Evolutionary conservation across 179 eudicot species (phyloP).

Genomic region (Patellifolia procumbens): DNA sequence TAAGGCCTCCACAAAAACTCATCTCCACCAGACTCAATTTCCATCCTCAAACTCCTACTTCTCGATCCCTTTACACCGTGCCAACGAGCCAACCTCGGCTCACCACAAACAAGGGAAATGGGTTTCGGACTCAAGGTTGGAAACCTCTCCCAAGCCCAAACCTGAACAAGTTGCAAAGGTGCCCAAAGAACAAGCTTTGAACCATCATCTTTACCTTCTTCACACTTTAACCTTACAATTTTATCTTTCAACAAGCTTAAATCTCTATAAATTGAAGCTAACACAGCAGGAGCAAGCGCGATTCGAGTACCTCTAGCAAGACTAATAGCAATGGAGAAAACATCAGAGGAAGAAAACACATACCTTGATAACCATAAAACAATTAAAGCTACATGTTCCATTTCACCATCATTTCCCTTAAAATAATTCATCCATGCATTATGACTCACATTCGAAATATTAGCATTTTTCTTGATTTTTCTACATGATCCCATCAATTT

Average conservation of each 20-base stretch:
- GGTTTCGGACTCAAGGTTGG: slow-evolving; percentile 31
- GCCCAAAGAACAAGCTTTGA: slow-evolving; percentile 12
- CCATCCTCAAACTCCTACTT: not conserved
- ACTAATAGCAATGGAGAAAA: slow-evolving; percentile 34
- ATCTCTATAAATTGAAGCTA: slow-evolving; percentile 38
- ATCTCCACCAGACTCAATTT: slow-evolving; percentile 22
- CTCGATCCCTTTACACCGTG: not conserved
- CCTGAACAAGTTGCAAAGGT: slow-evolving; percentile 37
- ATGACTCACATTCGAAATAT: not conserved
- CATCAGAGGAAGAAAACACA: not conserved
- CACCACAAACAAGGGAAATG: not conserved
- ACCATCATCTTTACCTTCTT: not conserved
- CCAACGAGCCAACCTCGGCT: slow-evolving; percentile 40
- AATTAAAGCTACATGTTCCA: not conserved
- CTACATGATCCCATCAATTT: not conserved
- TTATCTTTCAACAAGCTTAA: slow-evolving; percentile 31
- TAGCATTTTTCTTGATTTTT: not conserved
- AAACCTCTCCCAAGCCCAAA: slow-evolving; percentile 51
- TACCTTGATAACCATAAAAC: slow-evolving; percentile 7
- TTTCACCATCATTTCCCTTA: slow-evolving; percentile 5
- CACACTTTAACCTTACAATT: not conserved
- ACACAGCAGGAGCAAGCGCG: too few species aligned
- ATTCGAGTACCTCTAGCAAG: slow-evolving; percentile 48
- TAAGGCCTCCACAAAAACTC: slow-evolving; percentile 45
- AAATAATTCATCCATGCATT: slow-evolving; percentile 3